A percentile compares a stretch with the other conserved stretches of the same genome.
Conservation (phyloP, 352 stramenopile genomes). For the Pythium chondricola region DNA sequence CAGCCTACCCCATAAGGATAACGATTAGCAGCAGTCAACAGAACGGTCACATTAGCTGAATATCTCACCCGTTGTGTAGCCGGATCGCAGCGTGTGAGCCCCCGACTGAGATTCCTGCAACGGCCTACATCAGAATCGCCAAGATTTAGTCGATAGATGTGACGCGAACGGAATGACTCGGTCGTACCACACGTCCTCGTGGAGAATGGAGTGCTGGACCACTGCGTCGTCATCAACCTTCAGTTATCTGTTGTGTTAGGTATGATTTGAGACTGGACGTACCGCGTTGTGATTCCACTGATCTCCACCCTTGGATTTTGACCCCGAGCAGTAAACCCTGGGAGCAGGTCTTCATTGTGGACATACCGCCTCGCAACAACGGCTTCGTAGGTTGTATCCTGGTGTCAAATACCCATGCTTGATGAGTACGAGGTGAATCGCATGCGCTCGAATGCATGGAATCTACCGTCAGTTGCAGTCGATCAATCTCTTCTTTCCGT, state of each 20-base stretch:
- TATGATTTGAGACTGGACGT: neutral
- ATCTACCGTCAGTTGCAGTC: conserved; percentile 6
- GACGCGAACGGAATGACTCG: too few relatives aligned
- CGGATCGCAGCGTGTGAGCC: conserved; percentile 77
- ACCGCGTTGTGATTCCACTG: conserved; percentile 78
- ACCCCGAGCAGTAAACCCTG: conserved; percentile 54
- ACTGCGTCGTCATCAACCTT: too few relatives aligned
- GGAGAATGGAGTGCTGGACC: conserved; percentile 54
- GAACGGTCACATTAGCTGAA: neutral
- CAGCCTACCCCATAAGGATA: conserved; percentile 27
- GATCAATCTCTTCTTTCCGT: conserved; percentile 27
- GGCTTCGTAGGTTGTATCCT: conserved; percentile 52
- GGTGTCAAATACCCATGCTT: neutral
- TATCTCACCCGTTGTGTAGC: conserved; percentile 64
- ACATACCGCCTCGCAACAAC: conserved; percentile 39
- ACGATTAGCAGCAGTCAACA: neutral
- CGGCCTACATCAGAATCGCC: conserved; percentile 22
- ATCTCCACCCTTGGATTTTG: conserved; percentile 56
- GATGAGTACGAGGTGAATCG: neutral
- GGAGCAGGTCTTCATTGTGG: conserved; percentile 49
- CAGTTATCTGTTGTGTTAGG: too few relatives aligned
- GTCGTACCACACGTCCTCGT: conserved; percentile 45
- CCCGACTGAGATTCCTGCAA: conserved; percentile 65
- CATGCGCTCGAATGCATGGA: neutral
- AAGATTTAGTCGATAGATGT: too few relatives aligned